Evolutionary conservation across 2,329 filamentous ascomycete genomes (phyloP), one percentile per base, ranked within the genome.

Genomic region (Fusarium agapanthi): DNA sequence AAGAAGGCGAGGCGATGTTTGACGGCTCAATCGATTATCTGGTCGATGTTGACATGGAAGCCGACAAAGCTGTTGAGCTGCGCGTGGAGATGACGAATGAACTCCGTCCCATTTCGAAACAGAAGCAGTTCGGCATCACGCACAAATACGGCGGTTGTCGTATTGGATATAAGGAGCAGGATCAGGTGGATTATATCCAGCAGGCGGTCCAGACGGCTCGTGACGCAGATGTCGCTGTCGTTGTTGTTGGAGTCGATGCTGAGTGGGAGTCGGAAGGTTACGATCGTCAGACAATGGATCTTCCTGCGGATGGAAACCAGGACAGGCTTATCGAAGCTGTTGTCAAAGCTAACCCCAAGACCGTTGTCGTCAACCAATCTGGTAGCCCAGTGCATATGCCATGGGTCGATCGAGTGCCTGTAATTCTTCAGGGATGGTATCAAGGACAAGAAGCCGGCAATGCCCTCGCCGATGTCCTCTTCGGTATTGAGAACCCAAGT

Each of bases 241-340:
- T 94, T 4, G 86, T 93, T 54, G 88, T 92, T 15, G 92, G 92
- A 3, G 84, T 93, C 2, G 91, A 93, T 78, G 88, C 88, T 11
- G 92, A 94, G 78, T 94, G 91, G 91, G 92, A 94, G 77, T 92
- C 91, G 4, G 92, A 93, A 79, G 91, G 91, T 4, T 92, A 92
- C 67, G 91, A 93, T 77, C 87, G 91, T 51, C 92, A 92, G 78
- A 93, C 93, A 74, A 85, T 94, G 69, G 92, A 92, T 22, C 82
- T 93, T 7, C 93, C 92, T 85, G 85, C 79, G 2, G 78, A 83
- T n/a, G 81, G 89, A 57, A 77, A 73, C n/a, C 77, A 78, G 28
- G 90, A 93, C 77, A 86, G 87, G 41, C 86, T 93, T 9, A 85
- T 93, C 61, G 85, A 88, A 54, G 89, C 89, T 3, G 85, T 93